phyloP scores from a whole-genome alignment of 1,284 basidiomycete species.

The Schizophyllum commune region DNA sequence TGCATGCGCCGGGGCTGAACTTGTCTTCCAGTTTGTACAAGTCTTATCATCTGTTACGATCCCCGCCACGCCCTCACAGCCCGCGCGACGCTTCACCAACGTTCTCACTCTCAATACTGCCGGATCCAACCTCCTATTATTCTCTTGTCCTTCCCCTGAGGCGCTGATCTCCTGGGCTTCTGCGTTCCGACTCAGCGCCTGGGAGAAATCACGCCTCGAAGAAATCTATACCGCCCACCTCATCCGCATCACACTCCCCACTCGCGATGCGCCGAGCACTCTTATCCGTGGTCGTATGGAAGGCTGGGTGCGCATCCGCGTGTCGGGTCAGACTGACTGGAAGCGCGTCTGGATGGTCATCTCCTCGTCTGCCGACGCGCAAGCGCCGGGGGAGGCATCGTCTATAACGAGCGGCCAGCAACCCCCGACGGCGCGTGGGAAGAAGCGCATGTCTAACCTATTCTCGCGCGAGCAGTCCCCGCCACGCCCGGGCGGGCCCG shows the following conservation, averaged over 20 bases:
- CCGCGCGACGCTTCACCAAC: slow-evolving; percentile 57
- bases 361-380: slow-evolving; percentile 31
- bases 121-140: slow-evolving; percentile 84
- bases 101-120: slow-evolving; percentile 93
- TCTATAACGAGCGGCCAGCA: slow-evolving; percentile 5
- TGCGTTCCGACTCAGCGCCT: slow-evolving; percentile 84
- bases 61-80: slow-evolving; percentile 38
- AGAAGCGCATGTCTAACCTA: slow-evolving; percentile 63
- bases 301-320: slow-evolving; percentile 87
- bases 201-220: slow-evolving; percentile 94
- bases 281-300: slow-evolving; percentile 76
- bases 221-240: slow-evolving; percentile 98
- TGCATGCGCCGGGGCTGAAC: slow-evolving; percentile 22
- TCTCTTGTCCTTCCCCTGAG: slow-evolving; percentile 71
- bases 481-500: slow-evolving; percentile 21
- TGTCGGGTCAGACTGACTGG: slow-evolving; percentile 96
- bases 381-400: slow-evolving; percentile 3
- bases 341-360: slow-evolving; percentile 88
- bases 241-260: slow-evolving; percentile 65
- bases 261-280: slow-evolving; percentile 58
- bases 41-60: slow-evolving; percentile 68
- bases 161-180: slow-evolving; percentile 86
- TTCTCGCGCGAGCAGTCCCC: slow-evolving; percentile 40
- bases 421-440: slow-evolving; percentile 23
- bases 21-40: slow-evolving; percentile 49